Evolutionary conservation across 192 early-diverging fungal species (phyloP), one percentile per base, ranked within the genome.

Genomic region (Coemansia sp.): DNA sequence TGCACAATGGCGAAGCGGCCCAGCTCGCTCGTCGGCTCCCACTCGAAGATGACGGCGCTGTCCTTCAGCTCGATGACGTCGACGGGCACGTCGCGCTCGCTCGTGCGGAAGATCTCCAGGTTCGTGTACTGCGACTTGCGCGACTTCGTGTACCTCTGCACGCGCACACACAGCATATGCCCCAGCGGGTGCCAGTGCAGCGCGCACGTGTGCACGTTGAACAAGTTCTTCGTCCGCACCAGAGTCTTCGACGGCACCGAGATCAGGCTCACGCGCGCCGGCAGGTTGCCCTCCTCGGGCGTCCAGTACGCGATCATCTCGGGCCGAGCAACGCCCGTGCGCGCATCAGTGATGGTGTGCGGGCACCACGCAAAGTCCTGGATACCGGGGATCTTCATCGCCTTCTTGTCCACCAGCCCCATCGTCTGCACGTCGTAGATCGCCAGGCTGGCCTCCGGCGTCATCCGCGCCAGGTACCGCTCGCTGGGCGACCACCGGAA

Each of bases 401-500:
- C 89, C 89, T 97, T 99, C 84, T 94, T 95, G 75, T 93, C 94
- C 63, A 98, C 74, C 51, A 98, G 83, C 59, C 89, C 91, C 98
- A 98, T 98, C 34, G 86, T 81, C 46, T 94, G 92, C n/a, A 94
- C 89, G 85, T 98, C 93, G 74, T 99, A 98, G 37, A 99, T 89
- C 21, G 88, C 87, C 37, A 99, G 87, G 69, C 89, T 83, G 40
- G 85, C 74, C 13, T 88, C 92, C 44, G 89, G 90, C 5, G 88
- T 85, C 72, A 94, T 86, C 46, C 94, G 88, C 34, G 95, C 96
- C 85, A 99, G 88, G 89, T 98, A 98, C 74, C 91, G 92, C 64
- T 95, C 95, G 81, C 91, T 91, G 41, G 89, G 87, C 54, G 95
- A 94, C 95, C 96, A 99, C 84, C 95, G 96, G 88, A 99, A 98